A percentile compares a stretch with the other conserved stretches of the same genome.
Conservation (phyloP, 2,329 filamentous ascomycete species). For the Laburnicola sp. region DNA sequence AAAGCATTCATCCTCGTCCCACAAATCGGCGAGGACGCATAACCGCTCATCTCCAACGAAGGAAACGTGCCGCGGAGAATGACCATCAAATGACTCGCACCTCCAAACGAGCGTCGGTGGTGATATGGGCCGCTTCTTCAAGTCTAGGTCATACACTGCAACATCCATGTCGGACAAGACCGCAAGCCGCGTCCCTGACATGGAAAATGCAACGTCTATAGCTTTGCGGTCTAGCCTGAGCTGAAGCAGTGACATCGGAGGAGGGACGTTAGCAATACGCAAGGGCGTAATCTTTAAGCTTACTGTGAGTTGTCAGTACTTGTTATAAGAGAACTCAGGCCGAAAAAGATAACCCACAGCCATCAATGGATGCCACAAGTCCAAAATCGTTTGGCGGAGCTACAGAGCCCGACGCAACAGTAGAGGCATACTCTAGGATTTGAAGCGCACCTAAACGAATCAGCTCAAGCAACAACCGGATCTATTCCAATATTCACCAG, state of each 20-base stretch:
- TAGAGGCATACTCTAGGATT: constrained; percentile 66
- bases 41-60: constrained; percentile 48
- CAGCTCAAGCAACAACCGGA: not conserved
- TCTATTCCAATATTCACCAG: constrained; percentile 21
- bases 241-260: constrained; percentile 87
- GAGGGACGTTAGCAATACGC: constrained; percentile 80
- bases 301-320: constrained; percentile 40
- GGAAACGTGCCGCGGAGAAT: constrained; percentile 51
- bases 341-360: constrained; percentile 52
- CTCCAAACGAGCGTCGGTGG: constrained; percentile 51
- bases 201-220: constrained; percentile 73
- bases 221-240: constrained; percentile 64
- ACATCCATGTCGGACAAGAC: constrained; percentile 70
- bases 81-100: constrained; percentile 18
- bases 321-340: constrained; percentile 7
- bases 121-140: constrained; percentile 57
- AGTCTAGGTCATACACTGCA: constrained; percentile 70
- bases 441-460: constrained; percentile 53
- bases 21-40: constrained; percentile 39
- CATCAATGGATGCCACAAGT: constrained; percentile 81
- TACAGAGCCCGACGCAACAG: constrained; percentile 69
- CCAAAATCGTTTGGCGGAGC: constrained; percentile 75
- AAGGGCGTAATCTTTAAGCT: constrained; percentile 83
- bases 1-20: constrained; percentile 34
- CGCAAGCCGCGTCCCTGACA: constrained; percentile 56